Evolutionary conservation across 495 filamentous ascomycete genomes (phyloP).

Genomic region (Cudoniella acicularis): DNA sequence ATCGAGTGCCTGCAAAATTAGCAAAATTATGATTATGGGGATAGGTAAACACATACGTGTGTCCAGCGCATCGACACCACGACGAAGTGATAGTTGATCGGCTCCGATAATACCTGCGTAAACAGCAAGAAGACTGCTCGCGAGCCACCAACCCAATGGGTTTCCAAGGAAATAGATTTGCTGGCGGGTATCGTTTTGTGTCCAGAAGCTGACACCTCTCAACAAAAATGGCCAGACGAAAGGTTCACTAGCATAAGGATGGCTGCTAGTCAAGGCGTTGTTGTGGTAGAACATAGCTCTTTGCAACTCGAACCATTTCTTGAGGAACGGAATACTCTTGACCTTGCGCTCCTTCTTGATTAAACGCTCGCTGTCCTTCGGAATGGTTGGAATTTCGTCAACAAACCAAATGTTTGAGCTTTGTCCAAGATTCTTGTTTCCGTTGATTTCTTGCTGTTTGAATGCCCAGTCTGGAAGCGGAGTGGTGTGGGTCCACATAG

Average conservation of each 20-base stretch:
- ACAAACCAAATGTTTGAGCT: conserved; percentile 92
- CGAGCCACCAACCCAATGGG: conserved; percentile 96
- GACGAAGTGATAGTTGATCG: conserved; percentile 86
- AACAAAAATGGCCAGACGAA: conserved; percentile 97
- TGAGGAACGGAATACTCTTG: conserved; percentile 81
- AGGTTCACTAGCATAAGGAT: conserved; percentile 92
- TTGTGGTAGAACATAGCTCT: conserved; percentile 99
- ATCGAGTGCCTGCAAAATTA: conserved; percentile 66
- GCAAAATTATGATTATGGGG: background rate
- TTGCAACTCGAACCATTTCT: conserved; percentile 95
- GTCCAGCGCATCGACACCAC: conserved; percentile 91
- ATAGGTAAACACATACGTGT: conserved; percentile 64
- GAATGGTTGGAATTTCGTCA: conserved; percentile 81
- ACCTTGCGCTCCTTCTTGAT: conserved; percentile 68
- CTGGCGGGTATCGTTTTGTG: conserved; percentile 89
- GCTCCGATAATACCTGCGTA: conserved; percentile 90
- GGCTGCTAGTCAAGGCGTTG: conserved; percentile 92
- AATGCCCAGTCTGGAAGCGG: conserved; percentile 94
- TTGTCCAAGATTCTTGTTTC: conserved; percentile 92
- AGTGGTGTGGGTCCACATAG: conserved; percentile 96
- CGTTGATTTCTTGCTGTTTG: conserved; percentile 98
- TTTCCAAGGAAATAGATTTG: conserved; percentile 99
- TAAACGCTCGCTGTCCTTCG: conserved; percentile 63
- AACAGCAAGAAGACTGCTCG: conserved; percentile 85
- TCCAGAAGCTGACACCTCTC: conserved; percentile 98